phyloP scores from a whole-genome alignment of 805 yeast species.

The Candida endomychidarum region DNA sequence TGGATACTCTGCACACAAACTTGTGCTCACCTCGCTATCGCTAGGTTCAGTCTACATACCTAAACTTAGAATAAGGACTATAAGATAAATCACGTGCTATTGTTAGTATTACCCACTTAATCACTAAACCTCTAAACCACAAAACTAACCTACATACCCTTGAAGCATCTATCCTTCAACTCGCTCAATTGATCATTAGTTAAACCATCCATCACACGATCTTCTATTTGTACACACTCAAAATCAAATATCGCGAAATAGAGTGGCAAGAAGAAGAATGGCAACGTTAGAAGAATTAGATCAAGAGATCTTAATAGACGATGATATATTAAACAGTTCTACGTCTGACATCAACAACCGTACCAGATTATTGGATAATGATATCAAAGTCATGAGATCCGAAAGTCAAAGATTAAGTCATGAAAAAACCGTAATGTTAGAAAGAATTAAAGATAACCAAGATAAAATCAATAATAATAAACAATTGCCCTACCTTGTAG shows the following conservation, averaged over 20 bases:
- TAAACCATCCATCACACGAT: neutral
- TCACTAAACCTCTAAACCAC: neutral
- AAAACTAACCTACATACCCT: slow-evolving; percentile 20
- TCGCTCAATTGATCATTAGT: slow-evolving; percentile 20
- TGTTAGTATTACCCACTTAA: slow-evolving; percentile 18
- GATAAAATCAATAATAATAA: slow-evolving; percentile 94
- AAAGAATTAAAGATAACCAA: slow-evolving; percentile 91
- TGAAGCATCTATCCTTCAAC: slow-evolving; percentile 19
- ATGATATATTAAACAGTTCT: slow-evolving; percentile 75
- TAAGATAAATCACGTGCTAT: slow-evolving; percentile 54
- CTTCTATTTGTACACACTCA: neutral
- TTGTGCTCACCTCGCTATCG: too few species aligned
- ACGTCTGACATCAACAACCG: slow-evolving; percentile 84
- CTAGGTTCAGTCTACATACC: slow-evolving; percentile 19
- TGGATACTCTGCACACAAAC: too few species aligned
- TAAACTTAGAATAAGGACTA: slow-evolving; percentile 70
- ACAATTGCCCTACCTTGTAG: slow-evolving; percentile 94
- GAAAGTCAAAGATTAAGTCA: slow-evolving; percentile 88
- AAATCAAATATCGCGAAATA: too few species aligned
- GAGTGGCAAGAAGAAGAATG: too few species aligned
- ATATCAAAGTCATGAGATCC: slow-evolving; percentile 90
- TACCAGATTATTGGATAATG: slow-evolving; percentile 86
- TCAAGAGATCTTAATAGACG: slow-evolving; percentile 66
- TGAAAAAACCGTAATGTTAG: slow-evolving; percentile 90
- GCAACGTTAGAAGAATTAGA: slow-evolving; percentile 84